Evolutionary conservation across 73 alveolate genomes (phyloP).

Genomic region (Paramecium sonneborni): DNA sequence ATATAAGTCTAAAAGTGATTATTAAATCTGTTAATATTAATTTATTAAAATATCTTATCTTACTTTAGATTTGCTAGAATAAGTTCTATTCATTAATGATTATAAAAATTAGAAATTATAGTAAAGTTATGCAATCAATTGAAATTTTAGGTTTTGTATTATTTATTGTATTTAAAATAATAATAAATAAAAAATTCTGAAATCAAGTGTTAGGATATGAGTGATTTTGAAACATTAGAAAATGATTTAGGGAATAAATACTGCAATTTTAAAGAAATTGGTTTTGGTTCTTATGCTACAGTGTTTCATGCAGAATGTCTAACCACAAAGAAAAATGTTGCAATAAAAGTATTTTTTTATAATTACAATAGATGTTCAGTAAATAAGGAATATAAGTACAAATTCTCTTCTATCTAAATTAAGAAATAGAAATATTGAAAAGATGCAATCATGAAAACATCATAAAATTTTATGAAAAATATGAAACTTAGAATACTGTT

Average conservation of each 20-base stretch:
- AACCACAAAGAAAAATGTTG: not conserved
- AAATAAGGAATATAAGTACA: not conserved
- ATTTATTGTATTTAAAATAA: not conserved
- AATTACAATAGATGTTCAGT: not conserved
- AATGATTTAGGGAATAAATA: slow-evolving; percentile 21
- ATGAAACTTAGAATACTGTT: not conserved
- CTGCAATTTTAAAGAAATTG: slow-evolving; percentile 29
- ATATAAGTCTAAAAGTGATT: not conserved
- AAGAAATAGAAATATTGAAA: slow-evolving; percentile 28
- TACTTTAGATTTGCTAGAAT: slow-evolving; percentile 68
- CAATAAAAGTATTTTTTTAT: not conserved
- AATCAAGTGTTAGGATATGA: not conserved
- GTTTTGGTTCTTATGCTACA: slow-evolving; percentile 24
- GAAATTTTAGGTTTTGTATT: not conserved
- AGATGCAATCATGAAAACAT: slow-evolving; percentile 9
- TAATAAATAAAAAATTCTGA: not conserved
- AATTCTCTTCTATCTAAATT: not conserved
- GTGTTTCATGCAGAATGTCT: slow-evolving; percentile 20
- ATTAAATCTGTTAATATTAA: not conserved
- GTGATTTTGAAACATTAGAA: slow-evolving; percentile 26
- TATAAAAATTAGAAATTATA: not conserved
- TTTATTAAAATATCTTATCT: slow-evolving; percentile 56
- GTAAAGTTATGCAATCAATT: not conserved
- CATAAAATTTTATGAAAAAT: not conserved
- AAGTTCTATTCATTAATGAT: slow-evolving; percentile 59